Evolutionary conservation across 2,329 filamentous ascomycete species (phyloP), one percentile per base, ranked within the genome.

Genomic region (Penicillium thymicola): DNA sequence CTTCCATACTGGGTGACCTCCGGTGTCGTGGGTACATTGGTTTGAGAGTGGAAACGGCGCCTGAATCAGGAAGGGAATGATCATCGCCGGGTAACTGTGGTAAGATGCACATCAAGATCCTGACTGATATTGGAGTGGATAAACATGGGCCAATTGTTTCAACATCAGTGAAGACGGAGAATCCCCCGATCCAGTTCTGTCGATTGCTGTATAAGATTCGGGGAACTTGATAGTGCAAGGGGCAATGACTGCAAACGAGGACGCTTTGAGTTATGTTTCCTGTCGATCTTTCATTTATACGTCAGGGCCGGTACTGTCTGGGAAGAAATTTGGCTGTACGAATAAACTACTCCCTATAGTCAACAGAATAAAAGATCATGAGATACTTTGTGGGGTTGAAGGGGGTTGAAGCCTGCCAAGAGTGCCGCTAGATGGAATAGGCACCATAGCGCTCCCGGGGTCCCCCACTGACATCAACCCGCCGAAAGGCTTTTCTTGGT

Each of bases 21-120:
- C 61, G 47, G 21, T 50, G 54, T 57, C 28, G 42, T 27, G 8
- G 16, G 16, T 46, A 50, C 21, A 55, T 65, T 52, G 44, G 58
- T 59, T 62, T 59, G 40, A 51, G 38, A 28, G 47, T 65, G 62
- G 62, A 60, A 30, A 28, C 42, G 11, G 32, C 27, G 38, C 58
- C 54, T 51, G 45, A 47, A 52, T 60, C 30, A 62, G 54, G 53
- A 59, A 46, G 56, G 59, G 37, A 62, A 62, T 25, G 61, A 65
- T 64, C 61, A 28, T 52, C 61, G 48, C 40, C 23, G 2, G n/a
- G 38, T n/a, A 5, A 21, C 16, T n/a, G 6, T 30, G 16, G 40
- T 48, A 6, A 40, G 16, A n/a, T 49, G n/a, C 41, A 48, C 44
- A 28, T 44, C 51, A 56, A 46, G 38, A 18, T 34, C 45, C 30